phyloP scores from a whole-genome alignment of 257 asterid species.

The Fraxinus pennsylvanica region DNA sequence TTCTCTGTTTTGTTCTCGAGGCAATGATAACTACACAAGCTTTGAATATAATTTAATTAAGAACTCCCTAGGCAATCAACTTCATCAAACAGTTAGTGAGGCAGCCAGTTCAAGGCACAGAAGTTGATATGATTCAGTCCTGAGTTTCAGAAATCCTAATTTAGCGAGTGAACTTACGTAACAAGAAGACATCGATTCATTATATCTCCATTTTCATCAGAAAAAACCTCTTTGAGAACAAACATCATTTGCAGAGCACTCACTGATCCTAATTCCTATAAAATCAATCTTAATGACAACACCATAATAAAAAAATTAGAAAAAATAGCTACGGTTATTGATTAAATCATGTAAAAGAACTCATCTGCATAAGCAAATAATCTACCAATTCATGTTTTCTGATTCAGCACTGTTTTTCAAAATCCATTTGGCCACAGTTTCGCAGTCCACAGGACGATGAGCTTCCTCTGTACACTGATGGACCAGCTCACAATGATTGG shows the following conservation, averaged over 20 bases:
- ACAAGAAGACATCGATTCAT: too few relatives aligned
- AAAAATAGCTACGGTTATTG: background rate
- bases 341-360: background rate
- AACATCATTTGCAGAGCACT: too few relatives aligned
- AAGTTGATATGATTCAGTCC: background rate
- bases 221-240: too few relatives aligned
- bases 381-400: constrained; percentile 40
- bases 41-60: background rate
- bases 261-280: background rate
- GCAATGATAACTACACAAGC: background rate
- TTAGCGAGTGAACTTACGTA: too few relatives aligned
- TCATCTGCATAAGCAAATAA: constrained; percentile 7
- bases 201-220: too few relatives aligned
- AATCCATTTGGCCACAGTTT: constrained; percentile 38
- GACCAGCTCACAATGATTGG: constrained; percentile 27
- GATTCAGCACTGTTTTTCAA: constrained; percentile 29
- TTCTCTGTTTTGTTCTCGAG: too few relatives aligned
- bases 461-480: constrained; percentile 41
- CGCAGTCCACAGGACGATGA: constrained; percentile 47
- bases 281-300: background rate
- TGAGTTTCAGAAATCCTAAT: background rate
- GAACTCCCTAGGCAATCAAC: background rate
- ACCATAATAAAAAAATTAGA: background rate
- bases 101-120: background rate
- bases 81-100: background rate